These are phyloP conservation scores for Peronospora farinosa DNA, from an alignment of 352 stramenopile species.

Conservation along the genomic window DNA sequence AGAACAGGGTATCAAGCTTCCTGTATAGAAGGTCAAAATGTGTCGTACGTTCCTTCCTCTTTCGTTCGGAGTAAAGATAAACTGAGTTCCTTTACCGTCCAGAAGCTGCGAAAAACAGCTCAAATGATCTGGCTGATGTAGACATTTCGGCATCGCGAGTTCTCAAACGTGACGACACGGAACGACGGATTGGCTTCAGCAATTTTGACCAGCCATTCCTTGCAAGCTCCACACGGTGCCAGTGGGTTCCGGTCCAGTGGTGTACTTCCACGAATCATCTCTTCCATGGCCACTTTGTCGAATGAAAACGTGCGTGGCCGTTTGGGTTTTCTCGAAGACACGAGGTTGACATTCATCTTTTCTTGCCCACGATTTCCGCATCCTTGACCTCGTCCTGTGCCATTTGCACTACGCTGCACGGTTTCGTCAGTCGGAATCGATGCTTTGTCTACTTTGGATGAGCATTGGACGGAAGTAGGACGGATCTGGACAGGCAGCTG, in stretches of 20 bases:
- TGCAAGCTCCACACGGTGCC: slow-evolving; percentile 96
- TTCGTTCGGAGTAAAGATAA: no score
- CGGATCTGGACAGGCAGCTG: slow-evolving; percentile 19
- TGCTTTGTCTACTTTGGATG: slow-evolving; percentile 3
- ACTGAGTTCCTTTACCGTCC: background rate
- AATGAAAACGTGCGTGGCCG: slow-evolving; percentile 76
- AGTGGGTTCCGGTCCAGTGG: slow-evolving; percentile 91
- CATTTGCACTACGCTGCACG: background rate
- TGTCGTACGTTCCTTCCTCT: no score
- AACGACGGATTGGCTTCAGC: slow-evolving; percentile 96
- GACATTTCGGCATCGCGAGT: slow-evolving; percentile 88
- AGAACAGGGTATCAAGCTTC: background rate
- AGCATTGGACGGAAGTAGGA: slow-evolving; percentile 11
- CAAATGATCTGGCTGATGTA: slow-evolving; percentile 87
- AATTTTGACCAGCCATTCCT: slow-evolving; percentile 99
- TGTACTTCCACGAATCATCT: slow-evolving; percentile 28
- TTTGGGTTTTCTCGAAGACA: slow-evolving; percentile 62
- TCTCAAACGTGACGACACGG: slow-evolving; percentile 95
- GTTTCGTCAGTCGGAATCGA: background rate
- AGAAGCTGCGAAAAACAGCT: background rate
- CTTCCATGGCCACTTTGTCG: slow-evolving; percentile 57
- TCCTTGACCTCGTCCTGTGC: slow-evolving; percentile 6
- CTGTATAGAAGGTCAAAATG: no score
- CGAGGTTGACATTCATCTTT: slow-evolving; percentile 28
- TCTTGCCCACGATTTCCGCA: slow-evolving; percentile 23